Evolutionary conservation across 2,329 filamentous ascomycete genomes (phyloP).

Genomic region (Scytalidium sp.): DNA sequence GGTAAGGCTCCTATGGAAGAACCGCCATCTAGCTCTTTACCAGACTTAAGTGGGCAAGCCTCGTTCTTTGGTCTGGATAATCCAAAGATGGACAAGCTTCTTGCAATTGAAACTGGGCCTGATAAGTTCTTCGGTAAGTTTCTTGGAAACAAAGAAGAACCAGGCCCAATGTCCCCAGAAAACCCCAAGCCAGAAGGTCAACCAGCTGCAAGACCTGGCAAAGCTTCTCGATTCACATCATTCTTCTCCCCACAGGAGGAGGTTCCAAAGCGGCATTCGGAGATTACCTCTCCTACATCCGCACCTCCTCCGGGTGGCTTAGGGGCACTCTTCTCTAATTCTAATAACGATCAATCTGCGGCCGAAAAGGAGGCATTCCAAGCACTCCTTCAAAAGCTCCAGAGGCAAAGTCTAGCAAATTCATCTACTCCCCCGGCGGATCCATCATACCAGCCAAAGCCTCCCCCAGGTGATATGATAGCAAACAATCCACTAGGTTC

Average conservation of each 20-base stretch:
- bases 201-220: constrained; percentile 56
- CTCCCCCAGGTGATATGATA: constrained; percentile 40
- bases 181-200: constrained; percentile 41
- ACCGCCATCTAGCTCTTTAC: constrained; percentile 24
- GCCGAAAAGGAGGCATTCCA: constrained; percentile 86
- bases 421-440: constrained; percentile 41
- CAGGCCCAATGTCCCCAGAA: constrained; percentile 30
- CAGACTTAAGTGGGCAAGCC: constrained; percentile 38
- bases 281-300: constrained; percentile 41
- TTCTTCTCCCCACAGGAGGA: constrained; percentile 64
- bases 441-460: constrained; percentile 23
- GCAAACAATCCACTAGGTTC: constrained; percentile 42
- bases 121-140: constrained; percentile 74
- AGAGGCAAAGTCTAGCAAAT: constrained; percentile 42
- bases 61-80: constrained; percentile 39
- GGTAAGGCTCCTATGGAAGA: constrained; percentile 32
- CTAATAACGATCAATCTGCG: constrained; percentile 27
- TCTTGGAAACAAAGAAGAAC: constrained; percentile 45
- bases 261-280: constrained; percentile 48
- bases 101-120: constrained; percentile 61
- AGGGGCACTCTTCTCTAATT: constrained; percentile 15
- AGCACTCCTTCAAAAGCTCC: constrained; percentile 77
- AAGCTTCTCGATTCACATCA: constrained; percentile 82
- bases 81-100: constrained; percentile 50
- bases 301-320: constrained; percentile 20